These are phyloP conservation scores for Debaryomyces fabryi DNA, from an alignment of 1,139 yeast genomes.

Conservation along the genomic window DNA sequence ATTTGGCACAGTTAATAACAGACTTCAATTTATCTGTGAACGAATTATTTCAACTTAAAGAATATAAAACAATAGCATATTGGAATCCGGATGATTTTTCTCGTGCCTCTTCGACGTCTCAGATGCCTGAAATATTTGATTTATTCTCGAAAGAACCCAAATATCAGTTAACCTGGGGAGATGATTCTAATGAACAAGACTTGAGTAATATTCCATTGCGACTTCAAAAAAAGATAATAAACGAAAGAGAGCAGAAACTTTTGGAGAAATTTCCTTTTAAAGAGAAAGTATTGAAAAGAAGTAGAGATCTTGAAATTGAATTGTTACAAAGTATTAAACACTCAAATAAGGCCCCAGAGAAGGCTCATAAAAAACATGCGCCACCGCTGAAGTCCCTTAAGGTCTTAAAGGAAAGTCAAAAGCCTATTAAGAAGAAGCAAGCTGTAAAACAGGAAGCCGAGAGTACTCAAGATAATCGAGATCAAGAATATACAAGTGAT, in stretches of 20 bases:
- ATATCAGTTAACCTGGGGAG: slow-evolving; percentile 39
- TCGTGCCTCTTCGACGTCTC: slow-evolving; percentile 24
- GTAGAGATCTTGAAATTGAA: slow-evolving; percentile 27
- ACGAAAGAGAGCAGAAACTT: slow-evolving; percentile 39
- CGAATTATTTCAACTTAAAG: slow-evolving; percentile 60
- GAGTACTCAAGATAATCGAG: slow-evolving; percentile 11
- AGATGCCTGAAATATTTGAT: slow-evolving; percentile 40
- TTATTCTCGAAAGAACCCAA: slow-evolving; percentile 34
- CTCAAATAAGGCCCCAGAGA: neutral
- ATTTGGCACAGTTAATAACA: slow-evolving; percentile 39
- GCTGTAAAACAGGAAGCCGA: slow-evolving; percentile 16
- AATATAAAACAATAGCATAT: slow-evolving; percentile 58
- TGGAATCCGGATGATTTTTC: slow-evolving; percentile 60
- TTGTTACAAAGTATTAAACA: slow-evolving; percentile 16
- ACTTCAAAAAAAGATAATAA: slow-evolving; percentile 48
- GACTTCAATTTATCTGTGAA: slow-evolving; percentile 49
- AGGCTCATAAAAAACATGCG: neutral
- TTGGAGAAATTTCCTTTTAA: slow-evolving; percentile 41
- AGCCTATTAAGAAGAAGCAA: slow-evolving; percentile 3
- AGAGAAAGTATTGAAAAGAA: slow-evolving; percentile 29
- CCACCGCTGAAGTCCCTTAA: neutral
- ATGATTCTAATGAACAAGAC: slow-evolving; percentile 28
- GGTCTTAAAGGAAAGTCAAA: neutral
- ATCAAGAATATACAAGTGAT: slow-evolving; percentile 18
- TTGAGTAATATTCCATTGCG: slow-evolving; percentile 42